phyloP scores from a whole-genome alignment of 345 rosid species.

The Eucalyptus coolabah region DNA sequence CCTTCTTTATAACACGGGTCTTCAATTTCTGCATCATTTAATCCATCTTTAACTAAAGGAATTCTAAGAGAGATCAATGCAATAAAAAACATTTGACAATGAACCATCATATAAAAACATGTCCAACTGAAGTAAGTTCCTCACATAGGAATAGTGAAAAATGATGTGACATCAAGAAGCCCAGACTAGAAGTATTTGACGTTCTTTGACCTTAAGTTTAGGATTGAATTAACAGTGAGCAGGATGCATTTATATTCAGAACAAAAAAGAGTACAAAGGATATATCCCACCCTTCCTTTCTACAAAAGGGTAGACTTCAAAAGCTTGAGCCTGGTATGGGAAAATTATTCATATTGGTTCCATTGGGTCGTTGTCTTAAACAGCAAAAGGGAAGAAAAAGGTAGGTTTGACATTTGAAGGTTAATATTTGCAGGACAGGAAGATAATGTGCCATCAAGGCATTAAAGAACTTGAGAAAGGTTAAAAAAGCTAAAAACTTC shows the following conservation, averaged over 20 bases:
- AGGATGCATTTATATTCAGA: not conserved
- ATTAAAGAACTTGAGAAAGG: not conserved
- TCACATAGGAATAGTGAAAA: not conserved
- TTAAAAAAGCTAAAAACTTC: not conserved
- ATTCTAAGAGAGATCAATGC: not conserved
- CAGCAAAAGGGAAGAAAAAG: not conserved
- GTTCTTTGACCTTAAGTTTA: not conserved
- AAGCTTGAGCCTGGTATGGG: not conserved
- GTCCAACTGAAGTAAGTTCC: not conserved
- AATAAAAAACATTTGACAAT: not conserved
- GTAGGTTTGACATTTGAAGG: not conserved
- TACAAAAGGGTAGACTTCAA: not conserved
- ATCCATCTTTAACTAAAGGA: not conserved
- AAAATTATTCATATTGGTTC: not conserved
- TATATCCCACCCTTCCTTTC: not conserved
- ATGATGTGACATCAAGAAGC: not conserved
- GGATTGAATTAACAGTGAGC: not conserved
- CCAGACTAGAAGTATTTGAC: not conserved
- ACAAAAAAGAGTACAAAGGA: not conserved
- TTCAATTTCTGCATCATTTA: conserved; percentile 51
- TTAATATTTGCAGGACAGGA: not conserved
- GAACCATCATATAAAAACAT: not conserved
- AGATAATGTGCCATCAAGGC: not conserved
- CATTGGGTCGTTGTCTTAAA: not conserved
- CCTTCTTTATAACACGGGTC: conserved; percentile 75